phyloP scores from a whole-genome alignment of 176 grass and related monocot genomes.

The Areca catechu region DNA sequence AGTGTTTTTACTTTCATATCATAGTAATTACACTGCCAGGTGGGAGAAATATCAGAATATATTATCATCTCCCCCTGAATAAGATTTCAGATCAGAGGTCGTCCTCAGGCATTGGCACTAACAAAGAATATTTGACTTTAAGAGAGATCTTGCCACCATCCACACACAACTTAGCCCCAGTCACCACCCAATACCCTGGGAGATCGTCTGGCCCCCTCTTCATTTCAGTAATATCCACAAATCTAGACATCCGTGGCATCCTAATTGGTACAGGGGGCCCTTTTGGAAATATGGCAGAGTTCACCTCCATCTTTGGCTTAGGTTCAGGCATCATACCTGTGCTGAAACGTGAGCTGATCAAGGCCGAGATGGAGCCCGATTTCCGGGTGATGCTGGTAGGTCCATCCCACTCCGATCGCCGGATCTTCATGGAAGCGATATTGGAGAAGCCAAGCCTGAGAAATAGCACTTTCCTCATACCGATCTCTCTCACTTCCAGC shows the following conservation, averaged over 20 bases:
- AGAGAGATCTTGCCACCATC: constrained; percentile 61
- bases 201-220: constrained; percentile 54
- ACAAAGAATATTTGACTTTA: constrained; percentile 80
- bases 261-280: constrained; percentile 73
- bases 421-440: constrained; percentile 59
- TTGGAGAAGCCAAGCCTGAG: constrained; percentile 78
- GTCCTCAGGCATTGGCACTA: constrained; percentile 36
- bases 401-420: constrained; percentile 77
- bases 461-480: constrained; percentile 74
- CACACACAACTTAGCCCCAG: constrained; percentile 68
- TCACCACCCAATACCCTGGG: constrained; percentile 87
- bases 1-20: too few species aligned
- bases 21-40: too few species aligned
- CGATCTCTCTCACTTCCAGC: constrained; percentile 75
- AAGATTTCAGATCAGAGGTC: constrained; percentile 18
- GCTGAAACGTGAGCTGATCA: constrained; percentile 50
- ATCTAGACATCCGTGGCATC: constrained; percentile 63
- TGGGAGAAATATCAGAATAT: too few species aligned
- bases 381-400: constrained; percentile 26
- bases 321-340: constrained; percentile 5
- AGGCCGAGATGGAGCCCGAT: constrained; percentile 50
- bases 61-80: too few species aligned
- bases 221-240: constrained; percentile 67
- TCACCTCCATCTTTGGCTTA: constrained; percentile 59
- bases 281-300: constrained; percentile 83